A percentile compares a stretch with the other conserved stretches of the same genome.
These are phyloP conservation scores for Spirogloea muscicola DNA, from an alignment of 139 green algal genomes.

Conservation along the genomic window DNA sequence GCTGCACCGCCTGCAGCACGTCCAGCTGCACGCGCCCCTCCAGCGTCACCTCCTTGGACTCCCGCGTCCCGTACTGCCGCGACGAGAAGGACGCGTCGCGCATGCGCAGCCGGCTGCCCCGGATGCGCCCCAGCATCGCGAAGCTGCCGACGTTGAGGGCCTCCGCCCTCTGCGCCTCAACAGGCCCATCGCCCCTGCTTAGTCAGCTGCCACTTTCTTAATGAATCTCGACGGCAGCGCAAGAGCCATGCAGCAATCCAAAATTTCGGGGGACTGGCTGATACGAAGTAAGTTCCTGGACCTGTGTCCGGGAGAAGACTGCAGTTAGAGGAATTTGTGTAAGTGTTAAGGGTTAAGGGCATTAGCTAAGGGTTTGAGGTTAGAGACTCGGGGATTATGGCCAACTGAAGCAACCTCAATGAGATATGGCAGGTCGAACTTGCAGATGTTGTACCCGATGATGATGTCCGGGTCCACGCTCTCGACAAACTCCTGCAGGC, in stretches of 20 bases:
- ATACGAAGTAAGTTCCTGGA: no score
- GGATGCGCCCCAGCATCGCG: conserved; percentile 80
- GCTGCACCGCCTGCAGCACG: conserved; percentile 84
- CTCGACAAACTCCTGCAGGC: conserved; percentile 68
- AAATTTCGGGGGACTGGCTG: no score
- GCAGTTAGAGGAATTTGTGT: no score
- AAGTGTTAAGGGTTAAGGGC: no score
- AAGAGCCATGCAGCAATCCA: no score
- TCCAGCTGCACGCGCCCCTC: conserved; percentile 97
- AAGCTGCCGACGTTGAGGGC: conserved; percentile 74
- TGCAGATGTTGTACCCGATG: conserved; percentile 97
- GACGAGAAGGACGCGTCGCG: conserved; percentile 78
- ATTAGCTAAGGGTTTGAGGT: no score
- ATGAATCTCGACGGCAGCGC: no score
- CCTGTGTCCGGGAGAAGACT: no score
- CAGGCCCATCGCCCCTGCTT: no score
- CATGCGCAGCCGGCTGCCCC: conserved; percentile 66
- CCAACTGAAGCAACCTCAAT: no score
- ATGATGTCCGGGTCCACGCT: conserved; percentile 81
- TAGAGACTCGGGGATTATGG: no score
- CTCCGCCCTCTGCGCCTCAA: conserved; percentile 63
- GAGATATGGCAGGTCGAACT: conserved; percentile 98
- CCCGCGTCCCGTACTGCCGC: conserved; percentile 89
- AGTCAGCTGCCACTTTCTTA: no score
- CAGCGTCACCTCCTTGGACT: conserved; percentile 97